Evolutionary conservation across 768 basidiomycete species (phyloP).

Genomic region (Scleroderma citrinum): DNA sequence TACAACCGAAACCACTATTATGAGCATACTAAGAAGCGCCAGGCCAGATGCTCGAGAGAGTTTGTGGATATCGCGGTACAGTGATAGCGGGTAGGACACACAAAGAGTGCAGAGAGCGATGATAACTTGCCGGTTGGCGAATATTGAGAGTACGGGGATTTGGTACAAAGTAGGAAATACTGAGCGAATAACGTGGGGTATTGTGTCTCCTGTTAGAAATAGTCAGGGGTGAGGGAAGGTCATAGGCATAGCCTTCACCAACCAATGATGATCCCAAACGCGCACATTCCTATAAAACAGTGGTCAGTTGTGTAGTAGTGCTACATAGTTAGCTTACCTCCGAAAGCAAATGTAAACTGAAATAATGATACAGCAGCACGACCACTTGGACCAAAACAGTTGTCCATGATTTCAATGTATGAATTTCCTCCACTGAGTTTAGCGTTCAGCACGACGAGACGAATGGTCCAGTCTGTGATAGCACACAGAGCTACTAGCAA

Average conservation of each 20-base stretch:
- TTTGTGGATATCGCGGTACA: constrained; percentile 97
- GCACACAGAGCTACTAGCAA: constrained; percentile 74
- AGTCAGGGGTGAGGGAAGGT: background rate
- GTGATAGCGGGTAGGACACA: constrained; percentile 90
- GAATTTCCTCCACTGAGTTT: constrained; percentile 90
- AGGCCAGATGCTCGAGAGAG: constrained; percentile 88
- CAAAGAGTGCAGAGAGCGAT: constrained; percentile 81
- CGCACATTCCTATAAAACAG: constrained; percentile 78
- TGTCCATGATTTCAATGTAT: constrained; percentile 93
- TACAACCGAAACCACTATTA: constrained; percentile 84
- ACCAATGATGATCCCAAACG: constrained; percentile 94
- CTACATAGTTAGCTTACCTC: constrained; percentile 47
- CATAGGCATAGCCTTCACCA: background rate
- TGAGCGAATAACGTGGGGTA: constrained; percentile 88
- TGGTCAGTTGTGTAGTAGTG: constrained; percentile 2
- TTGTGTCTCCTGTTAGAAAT: constrained; percentile 68
- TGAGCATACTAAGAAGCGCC: constrained; percentile 87
- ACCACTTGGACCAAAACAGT: constrained; percentile 88
- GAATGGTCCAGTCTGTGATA: constrained; percentile 97
- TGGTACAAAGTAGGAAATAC: constrained; percentile 65
- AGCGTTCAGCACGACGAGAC: constrained; percentile 91
- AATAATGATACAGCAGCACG: constrained; percentile 93
- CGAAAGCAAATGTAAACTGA: constrained; percentile 96
- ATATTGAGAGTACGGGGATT: constrained; percentile 68
- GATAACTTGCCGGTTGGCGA: constrained; percentile 85